Evolutionary conservation across 345 rosid genomes (phyloP), one percentile per base, ranked within the genome.

Genomic region (Lepidium sativum): DNA sequence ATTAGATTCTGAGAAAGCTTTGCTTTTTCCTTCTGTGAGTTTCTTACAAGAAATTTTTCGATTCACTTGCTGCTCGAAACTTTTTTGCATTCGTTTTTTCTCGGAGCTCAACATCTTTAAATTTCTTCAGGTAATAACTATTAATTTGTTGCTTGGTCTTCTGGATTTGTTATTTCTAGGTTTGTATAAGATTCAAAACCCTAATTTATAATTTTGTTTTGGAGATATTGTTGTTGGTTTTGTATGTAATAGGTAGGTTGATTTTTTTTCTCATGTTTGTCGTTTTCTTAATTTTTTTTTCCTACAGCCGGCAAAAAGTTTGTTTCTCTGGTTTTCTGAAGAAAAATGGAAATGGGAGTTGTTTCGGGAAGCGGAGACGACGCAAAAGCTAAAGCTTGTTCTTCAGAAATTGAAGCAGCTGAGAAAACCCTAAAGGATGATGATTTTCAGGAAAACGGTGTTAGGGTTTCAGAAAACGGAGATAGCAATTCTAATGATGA

Each of bases 401-500:
- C 75, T 52, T 17, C 67, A 31, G 51, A 32, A 21, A 33, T 15
- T 17, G 70, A 44, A 9, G 54, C 43, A 49, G 60, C 38, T 25
- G 74, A 47, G 32, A 69, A 54, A 67, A 45, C 74, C 49, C 54
- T 54, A 51, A 4, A 7, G 27, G 15, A 14, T 7, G 75, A 44
- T 13, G 77, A 29, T 49, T 42, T n/a, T 63, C 44, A 50, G 44
- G 81, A 69, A 54, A 77, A 77, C n/a, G 75, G 72, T 65, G 72
- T 63, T 84, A 72, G 76, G 79, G 79, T 77, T 80, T 64, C 77
- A 63, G 29, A 59, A 49, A 78, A 80, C 75, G 81, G 77, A 21
- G 65, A 73, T 42, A 53, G 27, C 29, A 25, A 18, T 42, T 13
- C 62, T 20, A 72, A n/a, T 9, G 55, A 9, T 15, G 35, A 40